phyloP scores from a whole-genome alignment of 495 filamentous ascomycete genomes.

The Ascodesmis nigricans region DNA sequence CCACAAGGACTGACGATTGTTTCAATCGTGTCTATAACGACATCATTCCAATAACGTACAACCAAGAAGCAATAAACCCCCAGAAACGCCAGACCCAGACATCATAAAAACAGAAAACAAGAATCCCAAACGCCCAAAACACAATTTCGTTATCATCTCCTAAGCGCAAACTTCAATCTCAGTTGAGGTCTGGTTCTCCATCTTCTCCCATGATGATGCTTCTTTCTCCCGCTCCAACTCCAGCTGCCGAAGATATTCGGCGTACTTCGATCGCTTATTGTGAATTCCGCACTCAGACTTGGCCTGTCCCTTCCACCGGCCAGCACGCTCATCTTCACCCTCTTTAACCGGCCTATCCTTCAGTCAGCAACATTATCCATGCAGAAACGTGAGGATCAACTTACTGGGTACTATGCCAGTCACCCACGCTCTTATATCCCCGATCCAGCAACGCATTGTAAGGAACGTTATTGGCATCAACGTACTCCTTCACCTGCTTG shows the following conservation, averaged over 20 bases:
- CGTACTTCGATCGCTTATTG: conserved; percentile 83
- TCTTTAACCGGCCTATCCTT: conserved; percentile 46
- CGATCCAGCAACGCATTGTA: conserved; percentile 79
- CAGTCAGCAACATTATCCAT: conserved; percentile 5
- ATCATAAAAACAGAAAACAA: neutral
- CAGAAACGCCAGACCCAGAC: no score
- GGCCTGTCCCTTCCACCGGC: conserved; percentile 79
- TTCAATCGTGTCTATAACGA: no score
- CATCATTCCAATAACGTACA: no score
- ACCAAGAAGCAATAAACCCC: no score
- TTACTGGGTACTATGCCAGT: conserved; percentile 77
- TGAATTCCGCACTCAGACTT: conserved; percentile 99
- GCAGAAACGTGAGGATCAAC: conserved; percentile 2
- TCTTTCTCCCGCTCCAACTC: conserved; percentile 53
- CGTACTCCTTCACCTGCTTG: conserved; percentile 65
- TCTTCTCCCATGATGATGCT: conserved; percentile 24
- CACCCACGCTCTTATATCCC: conserved; percentile 91
- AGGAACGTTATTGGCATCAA: conserved; percentile 65
- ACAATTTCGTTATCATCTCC: neutral
- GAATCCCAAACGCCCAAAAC: neutral
- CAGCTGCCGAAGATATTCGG: conserved; percentile 54
- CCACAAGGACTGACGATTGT: no score
- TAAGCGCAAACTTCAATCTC: neutral
- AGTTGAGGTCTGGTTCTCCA: conserved; percentile 17
- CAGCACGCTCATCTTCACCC: conserved; percentile 89